A percentile compares a stretch with the other conserved stretches of the same genome.
Conservation (phyloP, 352 stramenopile species). For the Globisporangium heterothallicum region DNA sequence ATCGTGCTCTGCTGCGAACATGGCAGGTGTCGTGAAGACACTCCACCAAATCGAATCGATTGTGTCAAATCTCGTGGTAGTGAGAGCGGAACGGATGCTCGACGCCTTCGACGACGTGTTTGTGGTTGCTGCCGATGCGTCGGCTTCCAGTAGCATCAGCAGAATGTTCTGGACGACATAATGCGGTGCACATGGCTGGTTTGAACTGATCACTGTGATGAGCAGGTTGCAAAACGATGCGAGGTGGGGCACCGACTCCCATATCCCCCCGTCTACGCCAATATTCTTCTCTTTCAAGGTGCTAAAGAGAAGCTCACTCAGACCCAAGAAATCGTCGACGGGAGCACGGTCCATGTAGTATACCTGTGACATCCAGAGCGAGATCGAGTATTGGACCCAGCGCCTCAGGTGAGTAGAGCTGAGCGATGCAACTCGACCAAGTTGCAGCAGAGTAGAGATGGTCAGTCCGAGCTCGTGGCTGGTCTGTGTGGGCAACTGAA, state of each 20-base stretch:
- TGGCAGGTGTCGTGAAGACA: background rate
- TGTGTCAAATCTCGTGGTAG: background rate
- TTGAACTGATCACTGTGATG: background rate
- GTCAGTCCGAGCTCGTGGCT: slow-evolving; percentile 2
- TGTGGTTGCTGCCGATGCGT: background rate
- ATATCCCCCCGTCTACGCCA: background rate
- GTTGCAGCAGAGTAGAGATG: slow-evolving; percentile 3
- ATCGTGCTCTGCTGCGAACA: background rate
- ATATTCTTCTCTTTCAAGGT: background rate
- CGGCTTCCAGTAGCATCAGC: background rate
- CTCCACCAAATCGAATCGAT: slow-evolving; percentile 14
- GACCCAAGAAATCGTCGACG: background rate
- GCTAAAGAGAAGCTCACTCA: background rate
- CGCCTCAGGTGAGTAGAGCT: background rate
- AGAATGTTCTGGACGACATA: background rate
- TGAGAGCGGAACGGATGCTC: background rate
- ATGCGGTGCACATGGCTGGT: background rate
- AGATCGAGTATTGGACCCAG: slow-evolving; percentile 6
- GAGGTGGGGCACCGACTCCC: background rate
- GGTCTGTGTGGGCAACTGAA: background rate
- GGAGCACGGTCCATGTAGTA: slow-evolving; percentile 6
- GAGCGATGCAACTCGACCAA: background rate
- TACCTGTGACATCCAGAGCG: slow-evolving; percentile 6
- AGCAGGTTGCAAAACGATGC: slow-evolving; percentile 1
- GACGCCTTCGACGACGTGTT: background rate